Conservation (phyloP, 2,329 filamentous ascomycete species). For the Tympanopsis confertula region DNA sequence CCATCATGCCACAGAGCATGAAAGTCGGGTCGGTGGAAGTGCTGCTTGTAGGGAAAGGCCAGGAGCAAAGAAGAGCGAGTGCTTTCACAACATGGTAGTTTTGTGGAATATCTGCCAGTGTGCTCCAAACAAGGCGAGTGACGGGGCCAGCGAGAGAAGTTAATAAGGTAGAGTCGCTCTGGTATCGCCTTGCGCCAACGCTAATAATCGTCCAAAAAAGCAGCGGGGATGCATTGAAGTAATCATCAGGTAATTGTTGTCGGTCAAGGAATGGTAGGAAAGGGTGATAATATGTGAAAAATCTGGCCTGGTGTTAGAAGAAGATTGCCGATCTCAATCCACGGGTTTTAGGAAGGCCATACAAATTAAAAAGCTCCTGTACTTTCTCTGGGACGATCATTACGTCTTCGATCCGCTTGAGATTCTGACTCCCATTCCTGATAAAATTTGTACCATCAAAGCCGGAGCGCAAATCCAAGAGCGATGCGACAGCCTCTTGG, state of each 20-base stretch:
- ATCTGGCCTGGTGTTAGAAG: constrained; percentile 28
- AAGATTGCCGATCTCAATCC: too few species aligned
- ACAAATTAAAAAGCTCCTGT: constrained; percentile 30
- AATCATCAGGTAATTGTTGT: constrained; percentile 38
- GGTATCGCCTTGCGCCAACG: constrained; percentile 48
- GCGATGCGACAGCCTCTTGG: constrained; percentile 34
- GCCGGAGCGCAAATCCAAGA: constrained; percentile 33
- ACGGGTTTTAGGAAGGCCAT: constrained; percentile 9
- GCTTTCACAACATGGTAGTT: constrained; percentile 55
- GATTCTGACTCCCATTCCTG: constrained; percentile 20
- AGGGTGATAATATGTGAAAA: constrained; percentile 52
- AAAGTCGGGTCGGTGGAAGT: constrained; percentile 55
- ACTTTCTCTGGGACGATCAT: constrained; percentile 25
- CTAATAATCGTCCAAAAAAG: constrained; percentile 60
- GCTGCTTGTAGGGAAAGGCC: constrained; percentile 52
- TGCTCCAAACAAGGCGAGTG: constrained; percentile 47
- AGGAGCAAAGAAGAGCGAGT: constrained; percentile 49
- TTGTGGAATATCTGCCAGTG: constrained; percentile 46
- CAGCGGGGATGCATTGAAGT: constrained; percentile 44
- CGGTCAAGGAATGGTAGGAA: constrained; percentile 52
- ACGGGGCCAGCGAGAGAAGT: constrained; percentile 30
- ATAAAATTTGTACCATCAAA: constrained; percentile 24
- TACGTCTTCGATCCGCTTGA: constrained; percentile 39
- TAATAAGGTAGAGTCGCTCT: constrained; percentile 38
- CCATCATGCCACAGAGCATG: constrained; percentile 55